Evolutionary conservation across 805 yeast species (phyloP).

Genomic region (Candida arabinofermentans): DNA sequence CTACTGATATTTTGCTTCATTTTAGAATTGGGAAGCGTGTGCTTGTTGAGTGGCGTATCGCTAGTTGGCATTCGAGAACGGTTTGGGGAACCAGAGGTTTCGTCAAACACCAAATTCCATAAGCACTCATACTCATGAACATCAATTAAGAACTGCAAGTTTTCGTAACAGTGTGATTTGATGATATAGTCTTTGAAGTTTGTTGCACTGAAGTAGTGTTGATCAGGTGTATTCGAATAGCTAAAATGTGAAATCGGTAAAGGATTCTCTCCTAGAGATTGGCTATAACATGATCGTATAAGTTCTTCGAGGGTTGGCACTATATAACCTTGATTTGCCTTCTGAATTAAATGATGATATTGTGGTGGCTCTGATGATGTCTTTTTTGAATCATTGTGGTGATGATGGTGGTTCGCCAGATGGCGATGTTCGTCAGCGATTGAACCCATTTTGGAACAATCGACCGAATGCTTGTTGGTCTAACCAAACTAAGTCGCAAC

Average conservation of each 20-base stretch:
- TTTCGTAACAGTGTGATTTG: conserved; percentile 19
- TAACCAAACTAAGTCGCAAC: no score
- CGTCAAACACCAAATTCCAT: conserved; percentile 12
- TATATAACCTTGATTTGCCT: conserved; percentile 2
- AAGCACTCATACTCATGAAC: conserved; percentile 16
- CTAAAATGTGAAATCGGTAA: conserved; percentile 2
- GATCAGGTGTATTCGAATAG: neutral
- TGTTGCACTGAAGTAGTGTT: conserved; percentile 6
- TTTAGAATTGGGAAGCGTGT: no score
- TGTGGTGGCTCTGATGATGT: neutral
- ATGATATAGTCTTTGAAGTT: conserved; percentile 12
- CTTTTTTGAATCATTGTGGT: neutral
- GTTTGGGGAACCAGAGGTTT: conserved; percentile 6
- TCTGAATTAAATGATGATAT: neutral
- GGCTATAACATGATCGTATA: conserved; percentile 9
- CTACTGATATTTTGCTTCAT: no score
- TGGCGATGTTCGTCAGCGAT: neutral
- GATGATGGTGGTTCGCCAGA: neutral
- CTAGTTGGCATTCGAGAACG: no score
- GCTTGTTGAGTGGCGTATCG: neutral
- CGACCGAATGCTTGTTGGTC: no score
- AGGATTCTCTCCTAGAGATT: neutral
- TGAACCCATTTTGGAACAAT: no score
- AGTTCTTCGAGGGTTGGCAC: conserved; percentile 16
- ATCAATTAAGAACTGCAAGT: conserved; percentile 18